Base-by-base conservation (phyloP, 495 filamentous ascomycete species). In the Zalerion maritima region DNA sequence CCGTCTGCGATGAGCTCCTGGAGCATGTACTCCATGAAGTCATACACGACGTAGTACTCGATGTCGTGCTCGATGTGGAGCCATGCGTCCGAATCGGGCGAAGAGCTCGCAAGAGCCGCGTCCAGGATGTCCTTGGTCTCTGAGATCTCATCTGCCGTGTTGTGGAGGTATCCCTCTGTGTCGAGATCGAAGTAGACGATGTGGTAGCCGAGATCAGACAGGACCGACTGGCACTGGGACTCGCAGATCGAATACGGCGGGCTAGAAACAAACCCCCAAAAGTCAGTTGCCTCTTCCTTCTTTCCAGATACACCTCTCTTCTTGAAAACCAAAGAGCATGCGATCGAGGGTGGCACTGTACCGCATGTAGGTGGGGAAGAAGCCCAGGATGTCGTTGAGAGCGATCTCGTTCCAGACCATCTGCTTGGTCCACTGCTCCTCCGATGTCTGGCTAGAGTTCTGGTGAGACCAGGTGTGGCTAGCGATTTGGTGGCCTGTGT, bases 381-480 rank as follows among this genome's bases (percentile, higher is more conserved):
- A 71, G 8, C 83, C 83, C 5, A 87, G 58, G 32, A 91, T 75
- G 29, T 81, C 81, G 24, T 75, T 73, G 12, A 89, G 40, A 0
- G 81, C 83, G 32, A 77, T 80, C 50, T 89, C 83, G 34, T 81
- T 79, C 62, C 75, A 81, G 27, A 68, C 45, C 47, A 92, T 75
- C 41, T 89, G 75, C 11, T 74, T 62, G 3, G 58, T 57, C 36
- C 77, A 71, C 33, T 76, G 59, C 46, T 17, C 43, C 43, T 29
- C 67, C 36, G 28, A 67, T 57, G 47, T 72, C 46, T 44, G 67
- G 63, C 50, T 65, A 63, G 40, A 83, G 53, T 60, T 83, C 65
- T 55, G 74, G 41, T 92, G 83, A 21, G 76, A 80, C 81, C 81
- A 92, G 1, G 79, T 89, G 40, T 92, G 83, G 40, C 73, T 78